Base-by-base conservation (phyloP, 2,329 filamentous ascomycete genomes). In the Trichoderma koningii region DNA sequence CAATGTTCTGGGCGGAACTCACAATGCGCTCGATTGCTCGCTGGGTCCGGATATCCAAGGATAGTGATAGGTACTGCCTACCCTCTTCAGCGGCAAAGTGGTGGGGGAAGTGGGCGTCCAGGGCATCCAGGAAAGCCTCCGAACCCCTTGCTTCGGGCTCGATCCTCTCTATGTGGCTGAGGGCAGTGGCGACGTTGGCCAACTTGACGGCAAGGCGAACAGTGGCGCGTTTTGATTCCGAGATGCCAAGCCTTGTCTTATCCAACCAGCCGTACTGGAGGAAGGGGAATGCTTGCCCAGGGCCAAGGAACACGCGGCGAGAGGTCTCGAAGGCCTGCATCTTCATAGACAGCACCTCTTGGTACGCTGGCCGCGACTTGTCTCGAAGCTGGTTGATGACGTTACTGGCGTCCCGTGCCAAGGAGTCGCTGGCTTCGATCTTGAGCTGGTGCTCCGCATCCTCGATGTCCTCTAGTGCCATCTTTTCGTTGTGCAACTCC, bases 11-110 rank as follows among this genome's bases (percentile, higher is more conserved):
- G 0, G 52, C 56, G 6, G 59, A 52, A 1, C 28, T 51, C 6
- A 70, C 70, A 2, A 78, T 65, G 1, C 42, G 52, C 48, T 74
- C 71, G 21, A 81, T 73, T 50, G 75, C 68, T 44, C 71, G 69
- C 55, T 74, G 73, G 0, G 77, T 79, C 50, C 79, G 78, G 28
- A 81, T 73, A 4, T 75, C 69, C 26, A 81, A 68, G 3, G 74
- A 74, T 7, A 76, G 66, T 3, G 72, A 47, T 15, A 68, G 15
- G 21, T 51, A 66, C 1, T 56, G 68, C 14, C 69, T 55, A 41
- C 67, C 21, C 3, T 52, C 65, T 2, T 68, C 68, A 4, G 70
- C 63, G 12, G 68, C 47, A 47, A 79, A 74, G 5, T 72, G 72
- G 5, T 59, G 41, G 7, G 76, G 75, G 48, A 78, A 76, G 10